Evolutionary conservation across 163 green algal species (phyloP), one percentile per base, ranked within the genome.

Genomic region (Chlamydomonas reinhardtii): DNA sequence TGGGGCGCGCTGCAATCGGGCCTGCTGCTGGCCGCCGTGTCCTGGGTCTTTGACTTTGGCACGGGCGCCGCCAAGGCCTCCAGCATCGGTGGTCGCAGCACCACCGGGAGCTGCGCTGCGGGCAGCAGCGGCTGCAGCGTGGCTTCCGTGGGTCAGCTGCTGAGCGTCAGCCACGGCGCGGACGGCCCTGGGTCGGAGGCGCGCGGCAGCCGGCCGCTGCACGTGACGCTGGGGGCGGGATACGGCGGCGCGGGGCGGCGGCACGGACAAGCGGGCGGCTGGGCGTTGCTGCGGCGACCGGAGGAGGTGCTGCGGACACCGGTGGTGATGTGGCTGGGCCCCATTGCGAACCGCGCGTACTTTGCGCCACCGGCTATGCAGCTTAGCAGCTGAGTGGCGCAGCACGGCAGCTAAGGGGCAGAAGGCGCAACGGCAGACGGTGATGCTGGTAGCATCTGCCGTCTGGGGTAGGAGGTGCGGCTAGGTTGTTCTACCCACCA

Each of bases 11-110:
- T 90, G n/a, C 93, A 96, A 83, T 93, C 82, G 32, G 95, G 93
- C 64, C 77, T 89, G 0, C 56, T 91, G 35, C 73, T 96, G 8
- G 93, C 90, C 20, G 73, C 81, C 0, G 88, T 94, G 17, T 95
- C 90, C 0, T 94, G 88, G 68, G 86, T 95, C 37, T 70, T 95
- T 22, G 93, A 96, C 62, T 73, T 87, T 27, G 66, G 81, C 39
- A 74, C 48, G 35, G 74, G 71, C 31, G 52, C 75, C 32, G 81
- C 83, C 56, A 89, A 89, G 61, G 84, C 84, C 14, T 25, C 73
- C 2, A 27, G 14, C 31, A 15, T 88, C n/a, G 32, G 74, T 16
- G 73, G 64, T 48, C 83, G 82, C 56, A 48, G 54, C 15, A 74
- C 70, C 12, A 14, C 48, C 2, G 48, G 48, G 48, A 20, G 11